Evolutionary conservation across 2,329 filamentous ascomycete species (phyloP).

Genomic region (Colletotrichum salicis): DNA sequence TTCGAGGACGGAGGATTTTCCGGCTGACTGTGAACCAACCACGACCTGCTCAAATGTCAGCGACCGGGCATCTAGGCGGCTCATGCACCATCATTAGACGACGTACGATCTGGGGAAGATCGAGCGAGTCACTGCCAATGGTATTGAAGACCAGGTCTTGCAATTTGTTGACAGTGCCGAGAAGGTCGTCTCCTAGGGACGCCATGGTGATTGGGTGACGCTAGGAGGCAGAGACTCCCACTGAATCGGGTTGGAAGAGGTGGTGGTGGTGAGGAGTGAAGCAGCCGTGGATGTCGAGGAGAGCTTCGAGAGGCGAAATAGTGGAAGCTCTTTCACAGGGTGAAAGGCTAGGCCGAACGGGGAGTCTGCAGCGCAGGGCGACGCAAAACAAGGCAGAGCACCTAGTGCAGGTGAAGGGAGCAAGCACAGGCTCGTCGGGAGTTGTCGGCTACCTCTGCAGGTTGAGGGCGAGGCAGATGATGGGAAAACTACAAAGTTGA

Average conservation of each 20-base stretch:
- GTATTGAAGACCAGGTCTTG: constrained; percentile 99
- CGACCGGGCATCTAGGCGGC: neutral
- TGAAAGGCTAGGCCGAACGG: neutral
- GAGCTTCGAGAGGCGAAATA: neutral
- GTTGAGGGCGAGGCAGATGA: neutral
- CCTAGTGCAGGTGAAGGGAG: constrained; percentile 15
- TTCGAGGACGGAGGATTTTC: constrained; percentile 97
- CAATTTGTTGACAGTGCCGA: constrained; percentile 96
- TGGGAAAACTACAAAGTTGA: neutral
- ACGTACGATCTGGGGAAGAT: constrained; percentile 96
- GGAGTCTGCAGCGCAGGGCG: constrained; percentile 12
- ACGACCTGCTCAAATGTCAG: constrained; percentile 76
- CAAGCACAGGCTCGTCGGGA: constrained; percentile 9
- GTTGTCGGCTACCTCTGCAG: neutral
- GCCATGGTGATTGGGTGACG: constrained; percentile 71
- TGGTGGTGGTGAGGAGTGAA: neutral
- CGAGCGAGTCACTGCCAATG: constrained; percentile 97
- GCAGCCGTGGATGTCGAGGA: neutral
- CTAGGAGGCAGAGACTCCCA: neutral
- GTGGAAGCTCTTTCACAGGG: neutral
- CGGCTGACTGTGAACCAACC: constrained; percentile 96
- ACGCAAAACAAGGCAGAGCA: constrained; percentile 8
- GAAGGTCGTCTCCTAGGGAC: constrained; percentile 92
- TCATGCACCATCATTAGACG: constrained; percentile 22
- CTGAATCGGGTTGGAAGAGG: neutral